Base-by-base conservation (phyloP, 2,329 filamentous ascomycete genomes). In the Lasiodiplodia citricola region DNA sequence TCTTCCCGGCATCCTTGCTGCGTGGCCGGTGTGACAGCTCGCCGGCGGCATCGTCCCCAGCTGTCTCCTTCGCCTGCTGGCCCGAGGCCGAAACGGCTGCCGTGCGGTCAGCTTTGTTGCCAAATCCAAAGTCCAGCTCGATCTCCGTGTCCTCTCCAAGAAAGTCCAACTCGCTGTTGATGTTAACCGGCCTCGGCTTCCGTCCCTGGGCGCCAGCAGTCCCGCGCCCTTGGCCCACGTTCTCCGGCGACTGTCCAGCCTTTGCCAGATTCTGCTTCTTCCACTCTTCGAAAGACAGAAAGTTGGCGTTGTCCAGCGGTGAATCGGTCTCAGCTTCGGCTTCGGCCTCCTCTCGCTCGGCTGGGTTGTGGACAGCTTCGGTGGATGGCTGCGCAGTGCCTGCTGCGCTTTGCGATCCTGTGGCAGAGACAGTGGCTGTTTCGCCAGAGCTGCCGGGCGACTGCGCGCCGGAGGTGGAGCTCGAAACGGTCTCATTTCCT, bases 201-300 rank as follows among this genome's bases (percentile, higher is more conserved):
- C 82, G 83, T 55, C 83, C 83, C 71, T 85, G 87, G 70, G 80
- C 82, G 54, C 85, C 84, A 25, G 78, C 77, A 35, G 76, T 81
- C 75, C 78, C 82, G 80, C 83, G 84, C 78, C 75, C 85, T 72
- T 84, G 88, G 77, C 83, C 92, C 76, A 86, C 86, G 80, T 86
- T 90, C 80, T 86, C 92, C 72, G 81, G 92, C 76, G 83, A 93
- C 76, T 97, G 95, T 14, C 93, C 95, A 3, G 89, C 91, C 76
- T 93, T 92, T 64, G 91, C 92, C 21, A 98, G 83, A 82, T 97
- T 97, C 84, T 94, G 92, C 75, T 91, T 93, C 82, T 97, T 98
- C 96, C 96, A 99, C 75, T 98, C 95, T 78, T 98, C 96, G 74
- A 99, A 99, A 0, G 96, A 97, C 74, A 98, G 89, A 78, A 98